These are phyloP conservation scores for Cercospora berteroae DNA, from an alignment of 2,329 filamentous ascomycete species.

Conservation along the genomic window DNA sequence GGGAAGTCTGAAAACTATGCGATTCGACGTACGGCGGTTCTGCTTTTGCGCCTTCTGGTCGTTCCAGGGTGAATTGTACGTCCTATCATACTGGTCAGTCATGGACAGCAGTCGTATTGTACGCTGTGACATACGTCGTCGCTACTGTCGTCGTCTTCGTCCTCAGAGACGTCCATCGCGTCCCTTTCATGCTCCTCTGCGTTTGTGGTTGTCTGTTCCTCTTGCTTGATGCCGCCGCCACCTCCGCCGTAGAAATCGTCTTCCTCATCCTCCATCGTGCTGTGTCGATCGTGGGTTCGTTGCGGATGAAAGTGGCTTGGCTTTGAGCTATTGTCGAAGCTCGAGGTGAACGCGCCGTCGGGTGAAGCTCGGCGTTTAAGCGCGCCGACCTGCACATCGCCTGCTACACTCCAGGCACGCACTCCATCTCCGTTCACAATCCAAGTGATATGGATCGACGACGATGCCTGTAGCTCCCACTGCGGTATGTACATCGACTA, in stretches of 20 bases:
- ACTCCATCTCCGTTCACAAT: background rate
- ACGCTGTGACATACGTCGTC: constrained; percentile 37
- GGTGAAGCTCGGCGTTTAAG: background rate
- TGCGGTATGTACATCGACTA: constrained; percentile 28
- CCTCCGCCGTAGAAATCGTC: constrained; percentile 50
- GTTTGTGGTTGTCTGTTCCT: constrained; percentile 34
- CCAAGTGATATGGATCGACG: constrained; percentile 29
- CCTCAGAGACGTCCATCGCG: constrained; percentile 46
- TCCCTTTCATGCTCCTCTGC: constrained; percentile 34
- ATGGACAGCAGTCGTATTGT: background rate
- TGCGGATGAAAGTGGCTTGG: constrained; percentile 3
- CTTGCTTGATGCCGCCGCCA: constrained; percentile 24
- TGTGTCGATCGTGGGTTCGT: background rate
- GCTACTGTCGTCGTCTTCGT: constrained; percentile 46
- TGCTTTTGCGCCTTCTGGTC: constrained; percentile 39
- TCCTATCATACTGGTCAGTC: constrained; percentile 40
- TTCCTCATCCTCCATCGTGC: constrained; percentile 51
- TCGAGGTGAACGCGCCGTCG: constrained; percentile 7
- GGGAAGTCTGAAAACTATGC: background rate
- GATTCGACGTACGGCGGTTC: constrained; percentile 26
- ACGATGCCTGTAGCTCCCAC: constrained; percentile 29
- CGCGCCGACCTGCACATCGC: constrained; percentile 2
- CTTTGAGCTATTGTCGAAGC: constrained; percentile 1
- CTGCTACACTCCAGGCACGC: background rate
- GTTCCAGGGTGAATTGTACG: constrained; percentile 54